Conservation (phyloP, 177 flowering plant species). For the Viscum album region DNA sequence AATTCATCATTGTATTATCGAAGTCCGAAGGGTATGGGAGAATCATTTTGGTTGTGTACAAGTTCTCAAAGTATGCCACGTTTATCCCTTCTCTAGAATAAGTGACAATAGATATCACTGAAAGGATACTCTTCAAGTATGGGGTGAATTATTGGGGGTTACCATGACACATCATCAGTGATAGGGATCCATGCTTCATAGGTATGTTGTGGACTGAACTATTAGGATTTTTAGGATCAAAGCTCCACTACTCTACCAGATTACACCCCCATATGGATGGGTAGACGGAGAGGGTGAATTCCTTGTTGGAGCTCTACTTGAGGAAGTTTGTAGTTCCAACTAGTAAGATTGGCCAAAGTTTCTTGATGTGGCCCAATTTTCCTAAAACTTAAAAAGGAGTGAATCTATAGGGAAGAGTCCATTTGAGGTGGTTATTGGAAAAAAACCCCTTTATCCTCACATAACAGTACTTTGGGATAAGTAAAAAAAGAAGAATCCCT, state of each 20-base stretch:
- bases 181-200: neutral
- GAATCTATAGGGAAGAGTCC: neutral
- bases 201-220: neutral
- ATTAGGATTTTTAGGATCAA: neutral
- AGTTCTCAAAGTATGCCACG: neutral
- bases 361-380: constrained; percentile 3
- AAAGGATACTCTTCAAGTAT: neutral
- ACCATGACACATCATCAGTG: too few relatives aligned
- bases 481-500: neutral
- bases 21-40: neutral
- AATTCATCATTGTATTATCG: neutral
- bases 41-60: neutral
- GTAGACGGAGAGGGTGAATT: neutral
- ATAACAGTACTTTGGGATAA: neutral
- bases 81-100: neutral
- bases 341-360: constrained; percentile 5
- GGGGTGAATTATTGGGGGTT: neutral
- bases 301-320: neutral
- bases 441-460: constrained; percentile 6
- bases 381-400: neutral
- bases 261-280: neutral
- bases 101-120: neutral
- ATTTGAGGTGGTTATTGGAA: neutral
- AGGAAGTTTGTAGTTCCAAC: constrained; percentile 8
- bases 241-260: neutral